phyloP scores from a whole-genome alignment of 31 red algal genomes.

The Porphyra umbilicalis region DNA sequence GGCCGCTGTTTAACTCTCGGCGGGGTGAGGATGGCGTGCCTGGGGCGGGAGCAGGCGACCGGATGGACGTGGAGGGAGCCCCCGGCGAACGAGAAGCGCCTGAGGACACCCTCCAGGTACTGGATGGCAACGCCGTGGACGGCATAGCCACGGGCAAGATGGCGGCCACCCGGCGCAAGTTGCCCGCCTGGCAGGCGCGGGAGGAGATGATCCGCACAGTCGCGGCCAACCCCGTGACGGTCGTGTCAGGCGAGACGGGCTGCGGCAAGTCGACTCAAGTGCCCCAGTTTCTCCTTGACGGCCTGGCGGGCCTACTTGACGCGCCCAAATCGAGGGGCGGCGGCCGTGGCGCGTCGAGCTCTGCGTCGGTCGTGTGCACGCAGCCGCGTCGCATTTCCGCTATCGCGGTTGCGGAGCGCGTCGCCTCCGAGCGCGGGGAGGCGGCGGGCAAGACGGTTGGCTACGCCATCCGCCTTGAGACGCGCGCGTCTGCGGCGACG shows the following conservation, averaged over 20 bases:
- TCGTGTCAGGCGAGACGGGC: constrained; percentile 82
- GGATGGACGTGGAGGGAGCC: not conserved
- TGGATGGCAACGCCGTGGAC: not conserved
- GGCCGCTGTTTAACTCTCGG: not conserved
- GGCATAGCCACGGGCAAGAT: not conserved
- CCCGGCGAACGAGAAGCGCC: not conserved
- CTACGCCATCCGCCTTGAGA: constrained; percentile 9
- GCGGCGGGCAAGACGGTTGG: constrained; percentile 35
- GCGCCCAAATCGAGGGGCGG: not conserved
- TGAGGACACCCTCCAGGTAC: not conserved
- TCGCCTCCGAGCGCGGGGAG: constrained; percentile 81
- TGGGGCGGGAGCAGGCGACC: not conserved
- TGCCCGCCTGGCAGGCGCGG: not conserved
- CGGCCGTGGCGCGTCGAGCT: not conserved
- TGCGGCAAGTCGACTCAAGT: constrained; percentile 97
- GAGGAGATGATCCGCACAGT: constrained; percentile 38
- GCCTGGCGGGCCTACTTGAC: constrained; percentile 2
- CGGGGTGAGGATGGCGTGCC: not conserved
- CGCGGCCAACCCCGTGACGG: constrained; percentile 26
- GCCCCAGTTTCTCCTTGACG: constrained; percentile 82
- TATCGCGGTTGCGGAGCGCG: constrained; percentile 90
- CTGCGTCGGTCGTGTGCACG: constrained; percentile 67
- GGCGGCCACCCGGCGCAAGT: not conserved
- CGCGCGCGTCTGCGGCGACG: constrained; percentile 1
- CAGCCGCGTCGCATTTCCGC: constrained; percentile 92